Base-by-base conservation (phyloP, 116 monocot genomes). In the Zostera marina region DNA sequence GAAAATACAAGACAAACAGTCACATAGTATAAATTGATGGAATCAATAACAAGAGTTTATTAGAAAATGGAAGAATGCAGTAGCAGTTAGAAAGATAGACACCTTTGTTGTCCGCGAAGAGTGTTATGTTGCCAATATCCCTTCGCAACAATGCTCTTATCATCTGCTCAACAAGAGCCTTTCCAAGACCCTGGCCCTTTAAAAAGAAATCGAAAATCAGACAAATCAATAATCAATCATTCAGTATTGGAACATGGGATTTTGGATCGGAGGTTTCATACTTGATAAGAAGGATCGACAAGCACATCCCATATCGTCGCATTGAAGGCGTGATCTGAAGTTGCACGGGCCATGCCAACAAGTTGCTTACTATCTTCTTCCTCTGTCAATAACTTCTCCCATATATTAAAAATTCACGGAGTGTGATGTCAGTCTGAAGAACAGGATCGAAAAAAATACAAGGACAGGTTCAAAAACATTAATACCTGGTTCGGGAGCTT, bases 261-360 rank as follows among this genome's bases (percentile, higher is more conserved):
- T 58, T 58, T 39, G 21, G 21, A 11, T 13, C 8, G 9, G 20
- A n/a, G 20, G 8, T 61, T 24, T 2, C 19, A 42, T 59, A 98
- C 98, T 79, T 98, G 90, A 75, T 90, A 90, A 5, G 89, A 79
- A 76, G 98, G 98, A 79, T 98, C 98, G 61, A 98, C 86, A 52
- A 90, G 79, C 26, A 98, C 98, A 77, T 98, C 98, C 98, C 98
- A 98, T 45, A 98, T 98, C 8, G 98, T 98, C n/a, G 98, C 98
- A 79, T 98, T 98, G 62, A 98, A 98, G 41, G 86, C 90, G 73
- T 98, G 90, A 75, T 98, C 90, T 48, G 98, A 98, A 53, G 98
- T 98, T 23, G 98, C 98, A 45, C 98, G 98, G 62, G 83, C 90
- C 98, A 98, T 86, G 44, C 98, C 98, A 49, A 98, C 79, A 47